A percentile compares a stretch with the other conserved stretches of the same genome.
phyloP scores from a whole-genome alignment of 176 grass and related monocot genomes.

The Cymbopogon citratus region DNA sequence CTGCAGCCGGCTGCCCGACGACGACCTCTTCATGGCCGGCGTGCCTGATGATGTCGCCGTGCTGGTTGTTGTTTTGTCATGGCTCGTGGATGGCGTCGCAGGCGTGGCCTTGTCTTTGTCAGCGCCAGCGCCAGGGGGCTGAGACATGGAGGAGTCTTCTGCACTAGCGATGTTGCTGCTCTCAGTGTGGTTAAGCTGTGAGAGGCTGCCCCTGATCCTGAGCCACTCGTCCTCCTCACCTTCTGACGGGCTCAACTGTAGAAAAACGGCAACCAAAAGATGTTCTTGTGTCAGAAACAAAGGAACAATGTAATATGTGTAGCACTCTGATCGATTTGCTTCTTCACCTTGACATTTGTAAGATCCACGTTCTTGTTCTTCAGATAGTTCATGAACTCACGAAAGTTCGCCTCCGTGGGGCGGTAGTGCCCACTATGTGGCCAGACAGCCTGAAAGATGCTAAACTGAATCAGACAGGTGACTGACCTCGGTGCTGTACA shows the following conservation, averaged over 20 bases:
- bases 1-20: conserved; percentile 34
- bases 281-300: background rate
- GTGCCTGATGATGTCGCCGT: background rate
- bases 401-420: conserved; percentile 87
- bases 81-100: background rate
- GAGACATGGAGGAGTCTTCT: conserved; percentile 17
- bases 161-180: conserved; percentile 1
- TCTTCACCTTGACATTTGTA: conserved; percentile 65
- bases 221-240: conserved; percentile 46
- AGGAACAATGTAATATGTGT: background rate
- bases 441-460: conserved; percentile 71
- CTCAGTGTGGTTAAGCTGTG: conserved; percentile 24
- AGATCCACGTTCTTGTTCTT: conserved; percentile 67
- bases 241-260: conserved; percentile 63
- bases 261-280: conserved; percentile 13
- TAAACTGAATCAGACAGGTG: conserved; percentile 21
- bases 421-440: conserved; percentile 87
- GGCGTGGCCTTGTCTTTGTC: background rate
- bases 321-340: background rate
- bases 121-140: background rate
- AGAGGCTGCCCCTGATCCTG: conserved; percentile 16
- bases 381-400: conserved; percentile 79
- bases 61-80: background rate
- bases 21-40: conserved; percentile 38
- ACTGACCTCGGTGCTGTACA: background rate